A percentile compares a stretch with the other conserved stretches of the same genome.
phyloP scores from a whole-genome alignment of 176 grass and related monocot genomes.

The Raddia distichophylla region DNA sequence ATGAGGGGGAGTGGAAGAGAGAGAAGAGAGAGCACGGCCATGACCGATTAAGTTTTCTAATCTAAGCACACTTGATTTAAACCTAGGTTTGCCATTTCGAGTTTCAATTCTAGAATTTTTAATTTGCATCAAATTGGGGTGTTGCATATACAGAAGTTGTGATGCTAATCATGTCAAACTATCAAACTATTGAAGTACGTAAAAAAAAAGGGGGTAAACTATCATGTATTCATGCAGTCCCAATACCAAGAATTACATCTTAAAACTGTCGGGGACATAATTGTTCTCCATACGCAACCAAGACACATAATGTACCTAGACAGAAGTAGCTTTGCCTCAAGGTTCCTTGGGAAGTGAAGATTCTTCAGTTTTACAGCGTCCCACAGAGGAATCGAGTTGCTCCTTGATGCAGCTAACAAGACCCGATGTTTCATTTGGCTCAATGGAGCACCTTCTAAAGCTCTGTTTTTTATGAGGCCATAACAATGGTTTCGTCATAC shows the following conservation, averaged over 20 bases:
- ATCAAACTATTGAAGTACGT: neutral
- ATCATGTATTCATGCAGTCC: neutral
- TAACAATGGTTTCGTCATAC: neutral
- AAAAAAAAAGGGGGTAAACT: neutral
- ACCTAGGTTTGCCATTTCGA: too few relatives aligned
- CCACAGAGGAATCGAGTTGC: slow-evolving; percentile 32
- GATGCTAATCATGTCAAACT: neutral
- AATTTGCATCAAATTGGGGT: too few relatives aligned
- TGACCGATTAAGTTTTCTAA: too few relatives aligned
- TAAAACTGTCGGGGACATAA: neutral
- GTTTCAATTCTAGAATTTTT: too few relatives aligned
- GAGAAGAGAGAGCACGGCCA: too few relatives aligned
- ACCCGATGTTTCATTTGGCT: slow-evolving; percentile 54
- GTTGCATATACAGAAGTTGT: slow-evolving; percentile 5
- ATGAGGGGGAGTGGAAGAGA: too few relatives aligned
- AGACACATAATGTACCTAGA: slow-evolving; percentile 31
- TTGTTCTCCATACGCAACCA: neutral
- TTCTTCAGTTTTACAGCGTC: slow-evolving; percentile 40
- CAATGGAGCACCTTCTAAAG: slow-evolving; percentile 69
- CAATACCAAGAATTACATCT: neutral
- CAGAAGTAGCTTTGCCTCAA: slow-evolving; percentile 7
- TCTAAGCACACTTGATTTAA: too few relatives aligned
- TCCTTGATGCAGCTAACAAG: slow-evolving; percentile 73
- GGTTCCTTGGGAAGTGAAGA: slow-evolving; percentile 38
- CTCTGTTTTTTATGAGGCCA: slow-evolving; percentile 48